Conservation (phyloP, 306 rosid species). For the Casuarina glauca region DNA sequence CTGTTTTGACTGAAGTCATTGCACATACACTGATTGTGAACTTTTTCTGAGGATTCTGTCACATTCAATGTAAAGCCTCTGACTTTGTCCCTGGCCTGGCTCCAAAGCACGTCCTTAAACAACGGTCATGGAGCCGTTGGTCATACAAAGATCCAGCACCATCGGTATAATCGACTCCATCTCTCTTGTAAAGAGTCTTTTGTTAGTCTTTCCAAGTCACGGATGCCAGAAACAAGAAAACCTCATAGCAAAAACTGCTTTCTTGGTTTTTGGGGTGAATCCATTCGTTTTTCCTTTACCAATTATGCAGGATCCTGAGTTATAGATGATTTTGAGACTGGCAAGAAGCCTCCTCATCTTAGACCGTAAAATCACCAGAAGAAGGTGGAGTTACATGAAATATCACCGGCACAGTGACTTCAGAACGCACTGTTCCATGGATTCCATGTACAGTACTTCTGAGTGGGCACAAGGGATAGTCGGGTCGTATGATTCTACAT, state of each 20-base stretch:
- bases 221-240: background rate
- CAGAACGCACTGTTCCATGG: background rate
- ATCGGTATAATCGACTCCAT: background rate
- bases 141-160: background rate
- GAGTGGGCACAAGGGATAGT: background rate
- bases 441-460: background rate
- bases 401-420: background rate
- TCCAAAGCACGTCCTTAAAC: background rate
- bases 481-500: background rate
- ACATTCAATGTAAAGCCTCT: background rate
- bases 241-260: background rate
- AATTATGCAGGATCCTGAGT: background rate
- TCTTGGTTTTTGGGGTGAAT: background rate
- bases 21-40: background rate
- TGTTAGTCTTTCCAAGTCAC: background rate
- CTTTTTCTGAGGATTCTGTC: background rate
- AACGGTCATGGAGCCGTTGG: background rate
- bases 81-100: background rate
- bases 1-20: background rate
- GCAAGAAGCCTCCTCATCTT: background rate
- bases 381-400: background rate
- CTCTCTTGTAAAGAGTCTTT: background rate
- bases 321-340: background rate
- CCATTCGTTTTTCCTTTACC: background rate
- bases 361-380: background rate